Base-by-base conservation (phyloP, 805 yeast genomes). In the Cyberlindnera bimundalis region DNA sequence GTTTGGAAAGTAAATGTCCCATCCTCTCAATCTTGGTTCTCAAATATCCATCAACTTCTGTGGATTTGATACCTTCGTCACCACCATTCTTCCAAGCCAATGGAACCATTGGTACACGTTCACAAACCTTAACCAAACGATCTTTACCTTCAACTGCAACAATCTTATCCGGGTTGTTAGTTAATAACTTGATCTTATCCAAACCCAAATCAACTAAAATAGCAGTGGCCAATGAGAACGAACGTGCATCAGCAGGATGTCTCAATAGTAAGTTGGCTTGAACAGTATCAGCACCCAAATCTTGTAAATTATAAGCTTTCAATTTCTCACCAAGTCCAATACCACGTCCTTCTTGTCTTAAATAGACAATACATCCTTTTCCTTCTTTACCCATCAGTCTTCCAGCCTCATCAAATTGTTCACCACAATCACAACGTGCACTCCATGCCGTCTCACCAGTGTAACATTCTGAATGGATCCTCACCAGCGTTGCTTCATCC, bases 381-480 rank as follows among this genome's bases (percentile, higher is more conserved):
- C 96, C 96, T 35, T 72, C 73, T 42, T 73, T 68, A 6, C 96
- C 96, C 91, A 93, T 93, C 31, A 88, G 63, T 47, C 95, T 74
- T 8, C 97, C 99, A 2, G 98, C 98, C 64, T 95, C 96, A 63
- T 93, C 97, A 55, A 93, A 86, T 67, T 93, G 99, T 64, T 93
- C 99, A 16, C 99, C 99, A 66, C 99, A 93, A 64, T 93, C 99
- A 64, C 99, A 93, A 40, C 99, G 75, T 1, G 99, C 98, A 43
- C 91, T 80, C 99, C 99, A 93, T 9, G 97, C 98, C 2, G 97
- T 93, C 60, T 93, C 99, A 3, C 99, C 99, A 0, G 99, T 93
- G 67, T 91, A 93, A 64, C 99, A 93, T 60, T 93, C 99, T 3
- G 96, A 84, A 60, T 93, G 99, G 51, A 93, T 89, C 46, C 99